These are phyloP conservation scores for Pythium coloratum DNA, from an alignment of 352 stramenopile genomes.

Conservation along the genomic window DNA sequence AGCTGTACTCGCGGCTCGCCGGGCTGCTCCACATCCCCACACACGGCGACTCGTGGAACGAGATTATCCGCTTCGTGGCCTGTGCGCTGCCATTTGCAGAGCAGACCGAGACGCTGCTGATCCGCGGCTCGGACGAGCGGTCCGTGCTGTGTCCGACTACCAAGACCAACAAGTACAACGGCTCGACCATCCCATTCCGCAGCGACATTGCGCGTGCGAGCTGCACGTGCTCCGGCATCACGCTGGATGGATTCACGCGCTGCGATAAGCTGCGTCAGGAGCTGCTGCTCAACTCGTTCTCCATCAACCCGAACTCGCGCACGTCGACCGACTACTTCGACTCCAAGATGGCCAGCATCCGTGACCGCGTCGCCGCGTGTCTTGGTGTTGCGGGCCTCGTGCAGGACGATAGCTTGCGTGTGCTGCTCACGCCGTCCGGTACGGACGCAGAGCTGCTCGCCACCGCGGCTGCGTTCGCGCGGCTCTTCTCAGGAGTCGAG, in stretches of 20 bases:
- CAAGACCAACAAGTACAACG: slow-evolving; percentile 91
- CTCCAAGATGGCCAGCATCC: slow-evolving; percentile 59
- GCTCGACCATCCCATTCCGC: slow-evolving; percentile 68
- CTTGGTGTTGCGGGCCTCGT: slow-evolving; percentile 58
- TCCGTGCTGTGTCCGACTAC: slow-evolving; percentile 64
- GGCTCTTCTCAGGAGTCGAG: slow-evolving; percentile 53
- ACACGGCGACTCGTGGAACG: slow-evolving; percentile 73
- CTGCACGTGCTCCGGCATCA: slow-evolving; percentile 86
- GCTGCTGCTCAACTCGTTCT: slow-evolving; percentile 76
- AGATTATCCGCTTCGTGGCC: slow-evolving; percentile 75
- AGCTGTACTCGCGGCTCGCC: slow-evolving; percentile 67
- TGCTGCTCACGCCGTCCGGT: slow-evolving; percentile 81
- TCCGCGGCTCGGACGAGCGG: slow-evolving; percentile 85
- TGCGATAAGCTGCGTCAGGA: slow-evolving; percentile 73
- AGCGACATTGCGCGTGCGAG: slow-evolving; percentile 72
- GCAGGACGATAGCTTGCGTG: slow-evolving; percentile 45
- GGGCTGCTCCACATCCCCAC: slow-evolving; percentile 66
- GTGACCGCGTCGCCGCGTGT: slow-evolving; percentile 56
- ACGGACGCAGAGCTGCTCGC: slow-evolving; percentile 87
- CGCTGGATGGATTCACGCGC: slow-evolving; percentile 54
- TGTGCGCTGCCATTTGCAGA: slow-evolving; percentile 79
- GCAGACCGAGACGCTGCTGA: slow-evolving; percentile 80
- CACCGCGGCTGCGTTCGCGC: slow-evolving; percentile 63
- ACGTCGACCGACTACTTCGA: slow-evolving; percentile 66
- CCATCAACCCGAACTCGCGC: slow-evolving; percentile 80